phyloP scores from a whole-genome alignment of 2,329 filamentous ascomycete genomes.

The Phialophora expanda region DNA sequence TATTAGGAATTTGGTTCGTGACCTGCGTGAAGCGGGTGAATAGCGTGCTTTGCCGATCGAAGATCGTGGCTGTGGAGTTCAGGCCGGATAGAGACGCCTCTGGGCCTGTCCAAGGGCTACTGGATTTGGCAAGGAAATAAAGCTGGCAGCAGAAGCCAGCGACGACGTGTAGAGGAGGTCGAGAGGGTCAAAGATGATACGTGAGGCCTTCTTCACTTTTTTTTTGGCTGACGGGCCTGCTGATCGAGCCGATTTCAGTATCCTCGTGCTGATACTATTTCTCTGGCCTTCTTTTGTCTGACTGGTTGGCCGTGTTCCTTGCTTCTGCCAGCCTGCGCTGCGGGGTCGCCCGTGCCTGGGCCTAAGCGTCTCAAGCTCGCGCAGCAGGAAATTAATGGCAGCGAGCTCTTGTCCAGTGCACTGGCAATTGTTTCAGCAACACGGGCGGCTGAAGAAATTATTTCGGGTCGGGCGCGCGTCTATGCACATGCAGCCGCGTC shows the following conservation, averaged over 20 bases:
- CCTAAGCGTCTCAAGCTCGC: conserved; percentile 26
- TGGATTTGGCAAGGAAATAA: not conserved
- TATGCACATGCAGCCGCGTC: conserved; percentile 6
- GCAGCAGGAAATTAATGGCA: conserved; percentile 32
- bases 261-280: conserved; percentile 18
- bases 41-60: conserved; percentile 23
- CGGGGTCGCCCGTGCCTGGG: conserved; percentile 36
- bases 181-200: not conserved
- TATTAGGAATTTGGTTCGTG: conserved; percentile 23
- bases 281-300: conserved; percentile 17
- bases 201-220: conserved; percentile 15
- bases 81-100: conserved; percentile 2
- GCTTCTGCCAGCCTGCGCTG: conserved; percentile 26
- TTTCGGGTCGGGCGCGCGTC: conserved; percentile 10
- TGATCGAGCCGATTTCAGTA: conserved; percentile 30
- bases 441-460: conserved; percentile 32
- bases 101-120: not conserved
- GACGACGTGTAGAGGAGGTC: not conserved
- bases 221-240: conserved; percentile 24
- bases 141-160: not conserved
- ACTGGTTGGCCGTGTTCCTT: conserved; percentile 29
- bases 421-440: conserved; percentile 29
- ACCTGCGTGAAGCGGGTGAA: conserved; percentile 20
- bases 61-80: conserved; percentile 21
- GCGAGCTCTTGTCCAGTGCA: conserved; percentile 18